These are phyloP conservation scores for Exophiala viscosa DNA, from an alignment of 2,329 filamentous ascomycete genomes.

Conservation along the genomic window DNA sequence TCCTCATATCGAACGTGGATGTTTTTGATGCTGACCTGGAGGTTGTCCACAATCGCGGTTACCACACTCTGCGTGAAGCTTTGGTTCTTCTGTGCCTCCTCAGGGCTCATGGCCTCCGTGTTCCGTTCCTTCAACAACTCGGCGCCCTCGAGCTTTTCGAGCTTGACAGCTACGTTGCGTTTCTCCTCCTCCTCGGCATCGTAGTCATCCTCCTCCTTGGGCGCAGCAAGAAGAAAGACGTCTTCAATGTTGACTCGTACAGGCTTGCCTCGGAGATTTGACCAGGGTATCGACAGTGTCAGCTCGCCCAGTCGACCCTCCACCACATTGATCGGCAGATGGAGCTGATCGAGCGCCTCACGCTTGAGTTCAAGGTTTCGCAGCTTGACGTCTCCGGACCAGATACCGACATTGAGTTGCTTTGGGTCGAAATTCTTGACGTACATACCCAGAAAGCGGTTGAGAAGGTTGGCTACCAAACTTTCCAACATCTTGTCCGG, in stretches of 20 bases:
- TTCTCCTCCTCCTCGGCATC: constrained; percentile 88
- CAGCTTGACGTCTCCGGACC: constrained; percentile 96
- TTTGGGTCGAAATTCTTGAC: constrained; percentile 99
- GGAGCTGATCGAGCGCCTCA: constrained; percentile 95
- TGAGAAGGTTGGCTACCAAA: constrained; percentile 92
- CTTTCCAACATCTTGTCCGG: constrained; percentile 84
- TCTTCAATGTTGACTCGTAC: constrained; percentile 95
- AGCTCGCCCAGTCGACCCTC: constrained; percentile 91
- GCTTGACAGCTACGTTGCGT: constrained; percentile 85
- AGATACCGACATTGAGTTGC: constrained; percentile 97
- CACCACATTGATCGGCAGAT: constrained; percentile 91
- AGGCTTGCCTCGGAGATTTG: constrained; percentile 88
- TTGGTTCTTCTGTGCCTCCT: constrained; percentile 96
- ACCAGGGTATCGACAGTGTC: constrained; percentile 93
- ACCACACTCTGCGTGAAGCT: constrained; percentile 94
- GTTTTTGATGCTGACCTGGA: constrained; percentile 96
- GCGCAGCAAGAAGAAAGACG: constrained; percentile 91
- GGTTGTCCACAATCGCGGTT: constrained; percentile 96
- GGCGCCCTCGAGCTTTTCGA: constrained; percentile 96
- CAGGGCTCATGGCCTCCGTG: constrained; percentile 85
- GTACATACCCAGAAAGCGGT: constrained; percentile 99
- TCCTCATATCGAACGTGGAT: constrained; percentile 98
- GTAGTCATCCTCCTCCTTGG: constrained; percentile 91
- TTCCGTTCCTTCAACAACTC: constrained; percentile 90
- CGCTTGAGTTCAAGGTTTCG: constrained; percentile 85